These are phyloP conservation scores for Corinectria fuckeliana DNA, from an alignment of 2,329 filamentous ascomycete species.

Conservation along the genomic window DNA sequence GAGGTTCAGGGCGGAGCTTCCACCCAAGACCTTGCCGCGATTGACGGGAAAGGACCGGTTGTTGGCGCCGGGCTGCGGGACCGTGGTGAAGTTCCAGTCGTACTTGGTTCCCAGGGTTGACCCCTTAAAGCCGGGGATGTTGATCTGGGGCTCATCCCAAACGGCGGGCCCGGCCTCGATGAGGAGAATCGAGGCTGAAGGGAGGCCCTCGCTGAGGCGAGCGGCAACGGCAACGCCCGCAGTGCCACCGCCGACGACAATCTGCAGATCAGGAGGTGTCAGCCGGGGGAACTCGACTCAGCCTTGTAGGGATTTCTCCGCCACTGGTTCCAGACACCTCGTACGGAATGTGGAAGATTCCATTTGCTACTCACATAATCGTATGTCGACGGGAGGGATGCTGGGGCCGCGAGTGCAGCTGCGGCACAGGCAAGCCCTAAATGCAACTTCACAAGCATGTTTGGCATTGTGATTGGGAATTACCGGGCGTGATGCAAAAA, in stretches of 20 bases:
- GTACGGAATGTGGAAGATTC: background rate
- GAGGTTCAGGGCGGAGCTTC: conserved; percentile 44
- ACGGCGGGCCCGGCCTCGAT: conserved; percentile 40
- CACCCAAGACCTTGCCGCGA: conserved; percentile 57
- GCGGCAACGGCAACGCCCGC: conserved; percentile 43
- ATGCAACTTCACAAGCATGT: conserved; percentile 26
- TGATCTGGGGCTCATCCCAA: conserved; percentile 40
- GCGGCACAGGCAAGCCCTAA: conserved; percentile 25
- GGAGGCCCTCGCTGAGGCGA: conserved; percentile 42
- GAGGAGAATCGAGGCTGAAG: conserved; percentile 38
- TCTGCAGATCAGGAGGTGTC: background rate
- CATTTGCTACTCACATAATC: conserved; percentile 34
- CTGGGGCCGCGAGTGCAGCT: conserved; percentile 23
- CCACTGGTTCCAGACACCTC: background rate
- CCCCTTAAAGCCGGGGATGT: conserved; percentile 42
- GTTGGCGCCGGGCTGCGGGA: conserved; percentile 48
- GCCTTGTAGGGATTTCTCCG: background rate
- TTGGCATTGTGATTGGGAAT: background rate
- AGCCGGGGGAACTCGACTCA: background rate
- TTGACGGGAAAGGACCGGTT: conserved; percentile 49
- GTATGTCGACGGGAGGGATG: conserved; percentile 13
- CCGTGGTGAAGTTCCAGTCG: conserved; percentile 54
- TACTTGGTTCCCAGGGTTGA: conserved; percentile 36
- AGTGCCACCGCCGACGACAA: conserved; percentile 34
- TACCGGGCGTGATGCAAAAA: background rate